Conservation (phyloP, 2,329 filamentous ascomycete species). For the Claviceps capensis region DNA sequence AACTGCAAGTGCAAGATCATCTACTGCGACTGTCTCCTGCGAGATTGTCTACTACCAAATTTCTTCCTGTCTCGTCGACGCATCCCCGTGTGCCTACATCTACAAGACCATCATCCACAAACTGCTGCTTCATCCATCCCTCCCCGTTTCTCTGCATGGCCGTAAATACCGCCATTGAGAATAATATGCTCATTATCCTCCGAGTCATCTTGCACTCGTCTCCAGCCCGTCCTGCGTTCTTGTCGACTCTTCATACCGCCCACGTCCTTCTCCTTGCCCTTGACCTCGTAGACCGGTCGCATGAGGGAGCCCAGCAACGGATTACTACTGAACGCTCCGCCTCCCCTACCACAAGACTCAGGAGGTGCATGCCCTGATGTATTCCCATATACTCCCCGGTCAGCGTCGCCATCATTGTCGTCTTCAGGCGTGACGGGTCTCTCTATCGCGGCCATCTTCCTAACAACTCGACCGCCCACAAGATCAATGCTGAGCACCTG, state of each 20-base stretch:
- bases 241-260: slow-evolving; percentile 26
- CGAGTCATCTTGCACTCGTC: slow-evolving; percentile 46
- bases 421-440: slow-evolving; percentile 40
- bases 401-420: slow-evolving; percentile 20
- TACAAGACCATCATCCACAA: neutral
- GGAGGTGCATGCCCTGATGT: slow-evolving; percentile 19
- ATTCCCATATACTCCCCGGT: slow-evolving; percentile 20
- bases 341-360: slow-evolving; percentile 14
- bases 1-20: too few relatives aligned
- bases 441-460: slow-evolving; percentile 52
- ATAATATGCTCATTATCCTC: slow-evolving; percentile 46
- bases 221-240: slow-evolving; percentile 34
- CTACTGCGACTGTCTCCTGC: too few relatives aligned
- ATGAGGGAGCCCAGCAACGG: slow-evolving; percentile 53
- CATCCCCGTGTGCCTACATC: too few relatives aligned
- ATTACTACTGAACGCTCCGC: slow-evolving; percentile 54
- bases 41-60: too few relatives aligned
- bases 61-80: too few relatives aligned
- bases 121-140: slow-evolving; percentile 7
- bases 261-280: slow-evolving; percentile 31
- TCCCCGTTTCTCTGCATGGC: slow-evolving; percentile 14
- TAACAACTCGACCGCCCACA: slow-evolving; percentile 61
- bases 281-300: slow-evolving; percentile 43
- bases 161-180: slow-evolving; percentile 41
- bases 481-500: slow-evolving; percentile 80